A percentile compares a stretch with the other conserved stretches of the same genome.
phyloP scores from a whole-genome alignment of 106 monocot species.

The Vanilla planifolia region DNA sequence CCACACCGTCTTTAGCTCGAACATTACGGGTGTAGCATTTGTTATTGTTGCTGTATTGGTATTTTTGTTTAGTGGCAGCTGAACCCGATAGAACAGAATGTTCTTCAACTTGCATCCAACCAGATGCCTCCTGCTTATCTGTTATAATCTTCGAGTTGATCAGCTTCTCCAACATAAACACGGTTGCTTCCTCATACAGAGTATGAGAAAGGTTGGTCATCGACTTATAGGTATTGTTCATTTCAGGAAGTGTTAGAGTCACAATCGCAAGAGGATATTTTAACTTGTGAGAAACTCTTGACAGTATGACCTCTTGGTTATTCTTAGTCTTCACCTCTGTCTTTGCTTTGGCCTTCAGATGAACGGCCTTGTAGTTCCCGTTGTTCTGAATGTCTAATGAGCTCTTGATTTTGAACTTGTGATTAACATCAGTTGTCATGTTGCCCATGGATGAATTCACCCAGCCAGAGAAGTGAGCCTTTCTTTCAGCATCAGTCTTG shows the following conservation, averaged over 20 bases:
- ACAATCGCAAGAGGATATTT: slow-evolving; percentile 40
- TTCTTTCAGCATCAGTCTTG: slow-evolving; percentile 32
- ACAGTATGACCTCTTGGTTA: background rate
- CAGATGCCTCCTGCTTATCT: slow-evolving; percentile 40
- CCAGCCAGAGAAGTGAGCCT: slow-evolving; percentile 45
- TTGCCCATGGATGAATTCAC: slow-evolving; percentile 66
- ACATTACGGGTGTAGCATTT: slow-evolving; percentile 27
- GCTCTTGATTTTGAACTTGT: slow-evolving; percentile 37
- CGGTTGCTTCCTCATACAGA: slow-evolving; percentile 16
- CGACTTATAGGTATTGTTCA: slow-evolving; percentile 25
- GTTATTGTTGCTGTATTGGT: slow-evolving; percentile 18
- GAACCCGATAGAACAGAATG: slow-evolving; percentile 56
- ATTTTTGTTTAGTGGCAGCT: slow-evolving; percentile 25
- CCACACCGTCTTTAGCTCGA: slow-evolving; percentile 29
- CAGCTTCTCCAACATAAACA: slow-evolving; percentile 8
- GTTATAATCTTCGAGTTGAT: slow-evolving; percentile 1
- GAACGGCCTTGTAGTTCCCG: slow-evolving; percentile 36
- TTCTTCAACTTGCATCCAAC: slow-evolving; percentile 56
- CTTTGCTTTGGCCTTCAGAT: slow-evolving; percentile 32
- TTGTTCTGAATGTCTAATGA: slow-evolving; percentile 20
- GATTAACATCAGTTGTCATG: slow-evolving; percentile 43
- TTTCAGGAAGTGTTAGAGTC: slow-evolving; percentile 20
- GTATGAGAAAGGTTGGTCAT: slow-evolving; percentile 45
- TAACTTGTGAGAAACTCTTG: slow-evolving; percentile 9
- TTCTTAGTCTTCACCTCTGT: slow-evolving; percentile 10